Conservation (phyloP, 1,284 basidiomycete genomes). For the Pascua guehoae region DNA sequence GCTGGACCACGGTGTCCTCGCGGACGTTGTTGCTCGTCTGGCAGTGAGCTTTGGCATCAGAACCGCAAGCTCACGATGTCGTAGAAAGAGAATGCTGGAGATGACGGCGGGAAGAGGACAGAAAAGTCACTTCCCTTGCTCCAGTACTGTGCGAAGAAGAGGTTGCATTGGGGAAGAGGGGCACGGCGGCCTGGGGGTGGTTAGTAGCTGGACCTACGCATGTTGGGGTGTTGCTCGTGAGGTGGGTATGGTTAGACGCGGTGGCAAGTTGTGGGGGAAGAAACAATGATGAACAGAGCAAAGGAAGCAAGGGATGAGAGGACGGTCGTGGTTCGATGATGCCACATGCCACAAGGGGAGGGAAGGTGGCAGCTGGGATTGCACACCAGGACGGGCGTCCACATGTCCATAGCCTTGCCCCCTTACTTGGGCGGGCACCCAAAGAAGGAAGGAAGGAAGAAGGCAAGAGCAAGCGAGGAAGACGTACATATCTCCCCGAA, state of each 20-base stretch:
- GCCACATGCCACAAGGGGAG: no score
- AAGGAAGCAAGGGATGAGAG: no score
- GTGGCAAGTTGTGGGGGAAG: no score
- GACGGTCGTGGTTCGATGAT: no score
- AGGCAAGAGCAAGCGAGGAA: neutral
- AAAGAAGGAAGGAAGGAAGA: neutral
- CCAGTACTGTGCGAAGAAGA: constrained; percentile 49
- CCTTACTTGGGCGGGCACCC: no score
- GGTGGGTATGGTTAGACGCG: neutral
- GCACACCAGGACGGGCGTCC: no score
- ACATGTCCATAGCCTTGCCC: no score
- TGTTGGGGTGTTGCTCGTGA: neutral
- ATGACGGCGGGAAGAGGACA: constrained; percentile 33
- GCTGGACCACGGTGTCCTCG: constrained; percentile 33
- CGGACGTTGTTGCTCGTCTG: constrained; percentile 1
- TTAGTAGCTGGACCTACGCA: neutral
- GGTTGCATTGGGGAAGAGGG: constrained; percentile 49
- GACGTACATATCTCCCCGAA: constrained; percentile 45
- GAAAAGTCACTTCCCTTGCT: constrained; percentile 22
- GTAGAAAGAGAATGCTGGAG: constrained; percentile 28
- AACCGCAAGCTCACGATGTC: constrained; percentile 21
- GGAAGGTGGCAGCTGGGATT: no score
- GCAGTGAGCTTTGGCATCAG: constrained; percentile 12
- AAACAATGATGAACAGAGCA: no score
- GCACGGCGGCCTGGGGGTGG: constrained; percentile 36